Evolutionary conservation across 176 grass and related monocot genomes (phyloP).

Genomic region (maize (Zea mays)): Zm-B73-REFERENCE-NAM-5.0 NC_050097.1:212556001-212556500

Average conservation of each 20-base stretch:
- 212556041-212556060: neutral
- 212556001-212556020: neutral
- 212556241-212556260: too few relatives aligned
- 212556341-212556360: neutral
- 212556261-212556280: too few relatives aligned
- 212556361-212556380: neutral
- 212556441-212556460: neutral
- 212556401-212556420: neutral
- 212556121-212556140: too few relatives aligned
- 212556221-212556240: too few relatives aligned
- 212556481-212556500: constrained; percentile 21
- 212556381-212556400: neutral
- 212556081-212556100: too few relatives aligned
- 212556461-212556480: neutral
- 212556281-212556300: neutral
- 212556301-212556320: neutral
- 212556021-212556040: neutral
- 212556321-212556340: neutral
- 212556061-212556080: neutral
- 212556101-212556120: too few relatives aligned
- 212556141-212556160: too few relatives aligned
- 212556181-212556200: too few relatives aligned
- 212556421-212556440: neutral
- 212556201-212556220: too few relatives aligned
- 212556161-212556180: too few relatives aligned